Evolutionary conservation across 2,329 filamentous ascomycete species (phyloP).

Genomic region (Phialophora macrospora): DNA sequence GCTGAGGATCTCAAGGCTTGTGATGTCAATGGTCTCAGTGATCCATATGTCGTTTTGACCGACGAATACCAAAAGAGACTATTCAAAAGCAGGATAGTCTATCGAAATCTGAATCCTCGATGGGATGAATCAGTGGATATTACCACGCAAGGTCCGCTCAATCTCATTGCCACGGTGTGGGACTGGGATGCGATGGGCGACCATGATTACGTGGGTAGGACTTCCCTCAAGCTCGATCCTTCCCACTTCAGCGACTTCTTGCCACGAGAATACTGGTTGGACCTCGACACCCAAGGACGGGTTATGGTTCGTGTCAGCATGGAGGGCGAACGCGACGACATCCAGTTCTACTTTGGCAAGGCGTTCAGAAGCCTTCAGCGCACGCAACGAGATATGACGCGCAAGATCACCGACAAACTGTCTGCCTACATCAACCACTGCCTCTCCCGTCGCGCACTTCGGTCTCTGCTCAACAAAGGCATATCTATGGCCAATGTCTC

Average conservation of each 20-base stretch:
- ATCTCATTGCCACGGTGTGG: constrained; percentile 96
- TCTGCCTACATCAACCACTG: constrained; percentile 90
- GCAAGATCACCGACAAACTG: constrained; percentile 97
- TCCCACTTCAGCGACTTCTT: constrained; percentile 94
- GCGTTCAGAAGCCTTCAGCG: constrained; percentile 93
- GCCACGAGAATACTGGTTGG: constrained; percentile 95
- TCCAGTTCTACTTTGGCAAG: constrained; percentile 98
- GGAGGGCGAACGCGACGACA: constrained; percentile 98
- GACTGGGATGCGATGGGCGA: constrained; percentile 97
- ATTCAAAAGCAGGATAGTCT: constrained; percentile 90
- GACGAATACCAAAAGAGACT: constrained; percentile 98
- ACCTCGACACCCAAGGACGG: constrained; percentile 92
- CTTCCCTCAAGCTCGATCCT: constrained; percentile 98
- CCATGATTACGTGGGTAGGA: constrained; percentile 94
- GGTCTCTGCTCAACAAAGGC: constrained; percentile 73
- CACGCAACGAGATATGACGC: constrained; percentile 96
- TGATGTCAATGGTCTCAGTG: constrained; percentile 89
- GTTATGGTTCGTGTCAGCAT: constrained; percentile 91
- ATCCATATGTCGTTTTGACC: constrained; percentile 94
- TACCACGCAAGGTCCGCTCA: constrained; percentile 85
- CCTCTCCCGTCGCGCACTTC: constrained; percentile 80
- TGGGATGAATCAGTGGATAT: constrained; percentile 99
- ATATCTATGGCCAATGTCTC: constrained; percentile 75
- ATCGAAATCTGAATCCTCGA: constrained; percentile 85
- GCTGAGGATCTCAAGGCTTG: constrained; percentile 98